Base-by-base conservation (phyloP, 2,329 filamentous ascomycete genomes). In the Penicillium sp. region DNA sequence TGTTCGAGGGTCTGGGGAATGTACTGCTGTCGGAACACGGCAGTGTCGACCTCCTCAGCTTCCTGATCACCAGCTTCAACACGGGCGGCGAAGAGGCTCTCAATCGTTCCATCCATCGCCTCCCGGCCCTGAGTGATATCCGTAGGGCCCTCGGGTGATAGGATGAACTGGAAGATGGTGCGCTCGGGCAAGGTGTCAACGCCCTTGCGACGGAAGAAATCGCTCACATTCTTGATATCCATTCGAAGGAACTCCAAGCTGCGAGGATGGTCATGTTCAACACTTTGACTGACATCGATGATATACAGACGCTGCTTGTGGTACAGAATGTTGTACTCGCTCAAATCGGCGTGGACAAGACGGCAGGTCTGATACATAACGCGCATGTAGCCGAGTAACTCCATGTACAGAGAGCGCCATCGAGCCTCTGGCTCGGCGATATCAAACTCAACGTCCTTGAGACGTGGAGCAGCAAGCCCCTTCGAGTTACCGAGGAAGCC, bases 251-350 rank as follows among this genome's bases (percentile, higher is more conserved):
- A 99, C 73, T 98, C 94, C 33, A 96, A 83, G 2, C 91, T 94
- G 58, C 91, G 86, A 0, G 95, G 95, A 75, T 99, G 95, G 68
- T 98, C 94, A 67, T 96, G 93, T 79, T 98, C 96, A 19, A 99
- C 95, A 71, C 90, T 95, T 79, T 99, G 95, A 56, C 92, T 96
- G 44, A 99, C 95, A 77, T 99, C 95, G 75, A 99, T 99, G 70
- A 99, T 89, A 81, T 91, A 96, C 0, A 97, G 85, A 68, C 86
- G 87, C 59, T 86, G 82, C 57, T 92, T 84, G 79, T 97, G 85
- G 79, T 96, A 99, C 19, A 99, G 84, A 54, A 98, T 86, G 72
- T 99, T 99, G 85, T 99, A 99, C 83, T 99, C 95, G 81, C 91
- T 96, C 73, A 99, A 75, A 85, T 99, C 95, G 51, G 93, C 95